These are phyloP conservation scores for Petunia axillaris DNA, from an alignment of 257 asterid genomes.

Conservation along the genomic window DNA sequence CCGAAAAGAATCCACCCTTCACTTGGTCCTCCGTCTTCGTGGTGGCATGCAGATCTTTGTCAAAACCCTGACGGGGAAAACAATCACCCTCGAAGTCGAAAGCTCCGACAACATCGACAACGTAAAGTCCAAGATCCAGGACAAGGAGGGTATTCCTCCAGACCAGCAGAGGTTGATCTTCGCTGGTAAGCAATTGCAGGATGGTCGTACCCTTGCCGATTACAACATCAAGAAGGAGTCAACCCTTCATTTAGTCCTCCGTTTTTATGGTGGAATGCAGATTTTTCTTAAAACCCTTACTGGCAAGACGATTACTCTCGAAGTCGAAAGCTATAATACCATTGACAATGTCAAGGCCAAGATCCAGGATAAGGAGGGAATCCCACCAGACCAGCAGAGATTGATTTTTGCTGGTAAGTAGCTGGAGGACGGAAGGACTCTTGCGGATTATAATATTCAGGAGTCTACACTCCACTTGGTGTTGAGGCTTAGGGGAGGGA, in stretches of 20 bases:
- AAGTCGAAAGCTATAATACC: background rate
- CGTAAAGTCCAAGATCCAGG: slow-evolving; percentile 63
- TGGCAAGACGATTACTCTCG: background rate
- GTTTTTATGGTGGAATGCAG: slow-evolving; percentile 39
- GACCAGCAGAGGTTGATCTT: slow-evolving; percentile 44
- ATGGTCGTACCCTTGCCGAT: slow-evolving; percentile 38
- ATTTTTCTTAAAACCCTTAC: background rate
- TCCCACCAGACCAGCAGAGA: slow-evolving; percentile 19
- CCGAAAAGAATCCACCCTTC: slow-evolving; percentile 43
- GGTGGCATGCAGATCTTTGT: slow-evolving; percentile 48
- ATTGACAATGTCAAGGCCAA: slow-evolving; percentile 3
- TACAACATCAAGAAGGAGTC: slow-evolving; percentile 43
- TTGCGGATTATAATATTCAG: slow-evolving; percentile 15
- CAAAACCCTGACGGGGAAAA: slow-evolving; percentile 39
- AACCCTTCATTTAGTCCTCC: slow-evolving; percentile 38
- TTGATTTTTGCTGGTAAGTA: background rate
- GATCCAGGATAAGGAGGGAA: background rate
- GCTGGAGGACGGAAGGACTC: background rate
- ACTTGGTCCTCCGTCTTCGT: slow-evolving; percentile 36
- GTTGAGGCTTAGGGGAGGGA: slow-evolving; percentile 15
- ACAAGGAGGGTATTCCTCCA: slow-evolving; percentile 45
- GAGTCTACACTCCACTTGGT: background rate
- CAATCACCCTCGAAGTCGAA: slow-evolving; percentile 48
- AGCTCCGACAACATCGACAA: slow-evolving; percentile 64
- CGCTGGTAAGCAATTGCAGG: slow-evolving; percentile 41